Evolutionary conservation across 1,284 basidiomycete species (phyloP), one percentile per base, ranked within the genome.

Genomic region (Boletus semigastroideus): DNA sequence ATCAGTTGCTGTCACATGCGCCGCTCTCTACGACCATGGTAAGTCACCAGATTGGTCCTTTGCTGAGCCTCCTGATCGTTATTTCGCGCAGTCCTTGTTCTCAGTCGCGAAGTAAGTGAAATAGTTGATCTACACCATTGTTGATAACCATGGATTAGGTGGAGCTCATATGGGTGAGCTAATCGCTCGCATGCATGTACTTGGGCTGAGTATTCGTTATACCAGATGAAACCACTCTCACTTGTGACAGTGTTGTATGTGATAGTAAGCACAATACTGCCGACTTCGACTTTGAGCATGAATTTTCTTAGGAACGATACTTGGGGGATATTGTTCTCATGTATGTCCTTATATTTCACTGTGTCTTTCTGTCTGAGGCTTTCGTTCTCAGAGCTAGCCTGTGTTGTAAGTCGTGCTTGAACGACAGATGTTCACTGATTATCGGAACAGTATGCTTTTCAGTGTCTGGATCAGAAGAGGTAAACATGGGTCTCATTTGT

Each of bases 101-200:
- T 70, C 43, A 46, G 54, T 10, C 65, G 68, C 17, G 68, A 67
- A 53, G 65, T 61, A 42, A 51, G 65, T 50, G 36, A 19, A 31
- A 27, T 14, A 31, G 30, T 42, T 31, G 5, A 20, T 17, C 19
- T 42, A 34, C 41, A 33, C 42, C 2, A n/a, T 5, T 20, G 11
- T 56, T 36, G 30, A 64, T 27, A 8, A 5, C 19, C 11, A 30
- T 22, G 42, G 33, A 44, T 44, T 30, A 66, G 68, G 50, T 66
- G 43, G 67, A 69, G 6, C 61, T 69, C n/a, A 54, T 66, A 53
- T 70, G 68, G 66, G 65, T 68, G 46, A 48, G 65, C 33, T 5
- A 16, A 41, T n/a, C 13, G 9, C 36, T 33, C 22, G 28, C 31
- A n/a, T 25, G 27, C 12, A 36, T 40, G 25, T 27, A 14, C 25